Percentiles rank a stretch among this genome's conserved stretches.
phyloP scores from a whole-genome alignment of 2,329 filamentous ascomycete species.

The Fusarium neocosmosporiellum region DNA sequence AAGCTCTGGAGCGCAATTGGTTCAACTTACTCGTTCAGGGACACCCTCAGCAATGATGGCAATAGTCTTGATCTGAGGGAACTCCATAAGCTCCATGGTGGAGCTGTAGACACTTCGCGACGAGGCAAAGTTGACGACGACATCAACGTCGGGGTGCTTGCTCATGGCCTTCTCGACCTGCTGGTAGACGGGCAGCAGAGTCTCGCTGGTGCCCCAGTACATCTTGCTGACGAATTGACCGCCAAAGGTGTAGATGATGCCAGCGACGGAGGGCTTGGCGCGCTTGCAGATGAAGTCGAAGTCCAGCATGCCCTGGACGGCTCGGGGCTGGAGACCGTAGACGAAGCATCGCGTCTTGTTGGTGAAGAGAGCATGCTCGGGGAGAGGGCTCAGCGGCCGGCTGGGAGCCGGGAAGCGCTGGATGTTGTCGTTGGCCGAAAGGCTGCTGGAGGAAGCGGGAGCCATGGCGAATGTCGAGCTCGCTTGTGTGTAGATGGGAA shows the following conservation, averaged over 20 bases:
- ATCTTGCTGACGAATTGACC: constrained; percentile 99
- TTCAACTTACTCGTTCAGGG: constrained; percentile 84
- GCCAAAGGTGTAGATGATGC: constrained; percentile 99
- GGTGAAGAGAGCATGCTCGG: constrained; percentile 94
- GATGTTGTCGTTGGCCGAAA: constrained; percentile 98
- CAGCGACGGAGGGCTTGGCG: constrained; percentile 92
- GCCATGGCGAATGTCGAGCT: constrained; percentile 60
- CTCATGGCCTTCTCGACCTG: constrained; percentile 89
- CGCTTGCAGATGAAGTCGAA: constrained; percentile 99
- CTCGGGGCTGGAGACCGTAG: constrained; percentile 97
- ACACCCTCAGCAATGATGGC: constrained; percentile 99
- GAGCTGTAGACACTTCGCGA: constrained; percentile 98
- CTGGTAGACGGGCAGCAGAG: constrained; percentile 97
- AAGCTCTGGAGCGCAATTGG: constrained; percentile 8
- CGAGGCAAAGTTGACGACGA: constrained; percentile 99
- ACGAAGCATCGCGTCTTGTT: constrained; percentile 99
- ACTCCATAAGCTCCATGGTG: constrained; percentile 98
- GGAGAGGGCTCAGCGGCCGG: constrained; percentile 88
- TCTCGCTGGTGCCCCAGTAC: constrained; percentile 99
- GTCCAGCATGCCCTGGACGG: constrained; percentile 94
- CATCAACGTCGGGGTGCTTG: constrained; percentile 98
- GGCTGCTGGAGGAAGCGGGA: constrained; percentile 62
- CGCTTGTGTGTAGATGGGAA: constrained; percentile 36
- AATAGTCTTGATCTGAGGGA: constrained; percentile 97
- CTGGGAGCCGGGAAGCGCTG: constrained; percentile 94